Percentiles rank a stretch among this genome's conserved stretches.
These are phyloP conservation scores for Tilletia caries DNA, from an alignment of 1,284 basidiomycete species.

Conservation along the genomic window DNA sequence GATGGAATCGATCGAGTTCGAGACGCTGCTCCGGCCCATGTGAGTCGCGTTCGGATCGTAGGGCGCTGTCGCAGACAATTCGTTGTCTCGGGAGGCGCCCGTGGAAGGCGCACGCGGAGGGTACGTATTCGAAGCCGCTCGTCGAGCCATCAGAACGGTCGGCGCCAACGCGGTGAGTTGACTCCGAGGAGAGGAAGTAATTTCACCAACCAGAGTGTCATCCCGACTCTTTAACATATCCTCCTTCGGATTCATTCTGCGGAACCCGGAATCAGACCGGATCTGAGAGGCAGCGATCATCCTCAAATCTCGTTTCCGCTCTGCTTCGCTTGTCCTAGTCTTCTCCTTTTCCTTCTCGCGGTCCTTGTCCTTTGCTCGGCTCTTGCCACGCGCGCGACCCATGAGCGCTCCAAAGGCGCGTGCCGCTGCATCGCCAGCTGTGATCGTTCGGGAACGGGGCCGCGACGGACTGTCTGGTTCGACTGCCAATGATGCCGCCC, in stretches of 20 bases:
- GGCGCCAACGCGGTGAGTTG: not conserved
- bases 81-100: not conserved
- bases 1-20: not conserved
- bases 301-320: not conserved
- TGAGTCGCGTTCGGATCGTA: not conserved
- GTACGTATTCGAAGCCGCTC: not conserved
- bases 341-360: not conserved
- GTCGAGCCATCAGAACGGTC: not conserved
- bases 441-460: not conserved
- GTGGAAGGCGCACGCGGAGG: slow-evolving; percentile 7
- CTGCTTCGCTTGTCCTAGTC: not conserved
- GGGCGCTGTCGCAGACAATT: not conserved
- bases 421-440: slow-evolving; percentile 5
- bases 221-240: too few species aligned
- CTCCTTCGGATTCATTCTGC: too few species aligned
- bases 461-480: not conserved
- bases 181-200: not conserved
- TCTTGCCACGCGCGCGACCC: slow-evolving; percentile 2
- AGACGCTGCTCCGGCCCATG: not conserved
- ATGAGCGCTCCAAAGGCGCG: not conserved
- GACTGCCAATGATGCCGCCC: not conserved
- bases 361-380: slow-evolving; percentile 1
- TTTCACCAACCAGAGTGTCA: not conserved
- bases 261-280: not conserved
- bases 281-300: not conserved